Conservation (phyloP, 352 stramenopile species). For the Discostella stelligera region DNA sequence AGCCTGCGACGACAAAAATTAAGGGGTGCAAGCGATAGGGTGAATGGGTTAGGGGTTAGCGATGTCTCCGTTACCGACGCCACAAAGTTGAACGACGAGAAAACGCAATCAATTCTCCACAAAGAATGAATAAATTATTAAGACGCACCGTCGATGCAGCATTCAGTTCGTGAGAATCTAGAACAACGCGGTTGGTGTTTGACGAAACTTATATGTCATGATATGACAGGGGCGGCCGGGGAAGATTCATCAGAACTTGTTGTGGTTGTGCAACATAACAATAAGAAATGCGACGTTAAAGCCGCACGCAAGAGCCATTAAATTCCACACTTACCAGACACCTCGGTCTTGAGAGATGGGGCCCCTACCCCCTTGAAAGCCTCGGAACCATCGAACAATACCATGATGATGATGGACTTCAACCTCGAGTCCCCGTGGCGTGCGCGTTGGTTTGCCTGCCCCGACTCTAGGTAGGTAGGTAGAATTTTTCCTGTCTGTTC, state of each 20-base stretch:
- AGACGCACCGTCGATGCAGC: slow-evolving; percentile 37
- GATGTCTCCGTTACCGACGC: no score
- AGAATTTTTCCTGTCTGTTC: no score
- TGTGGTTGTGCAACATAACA: not conserved
- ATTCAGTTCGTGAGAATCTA: slow-evolving; percentile 50
- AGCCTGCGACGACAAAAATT: slow-evolving; percentile 12
- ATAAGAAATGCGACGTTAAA: not conserved
- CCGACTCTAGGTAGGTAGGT: no score
- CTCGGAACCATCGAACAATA: slow-evolving; percentile 30
- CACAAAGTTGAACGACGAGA: not conserved
- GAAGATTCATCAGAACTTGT: not conserved
- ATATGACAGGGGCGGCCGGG: not conserved
- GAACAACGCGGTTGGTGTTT: slow-evolving; percentile 39
- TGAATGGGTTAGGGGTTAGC: no score
- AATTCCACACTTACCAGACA: slow-evolving; percentile 15
- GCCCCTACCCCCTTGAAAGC: slow-evolving; percentile 31
- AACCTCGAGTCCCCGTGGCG: no score
- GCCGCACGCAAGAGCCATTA: not conserved
- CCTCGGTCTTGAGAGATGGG: slow-evolving; percentile 25
- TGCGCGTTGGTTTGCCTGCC: no score
- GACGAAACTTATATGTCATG: slow-evolving; percentile 16
- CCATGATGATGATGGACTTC: slow-evolving; percentile 15
- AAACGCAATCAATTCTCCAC: not conserved
- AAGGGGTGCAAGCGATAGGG: not conserved
- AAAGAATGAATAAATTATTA: not conserved